Percentiles rank a stretch among this genome's conserved stretches.
Evolutionary conservation across 192 early-diverging fungal species (phyloP).

Genomic region (Piromyces sp.): DNA sequence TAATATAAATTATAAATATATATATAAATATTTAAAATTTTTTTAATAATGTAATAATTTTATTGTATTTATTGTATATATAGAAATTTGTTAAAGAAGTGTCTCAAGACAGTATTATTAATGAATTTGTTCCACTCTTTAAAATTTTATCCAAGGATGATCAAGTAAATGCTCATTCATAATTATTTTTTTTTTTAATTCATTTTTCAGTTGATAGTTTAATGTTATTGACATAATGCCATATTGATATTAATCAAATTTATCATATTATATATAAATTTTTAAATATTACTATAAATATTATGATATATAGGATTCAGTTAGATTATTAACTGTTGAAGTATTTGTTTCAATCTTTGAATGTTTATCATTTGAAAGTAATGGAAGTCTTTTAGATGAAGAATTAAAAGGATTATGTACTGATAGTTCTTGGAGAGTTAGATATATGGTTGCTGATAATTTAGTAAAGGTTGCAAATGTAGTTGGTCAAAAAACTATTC

Average conservation of each 20-base stretch:
- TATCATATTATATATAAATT: too few relatives aligned
- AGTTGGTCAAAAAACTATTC: conserved; percentile 57
- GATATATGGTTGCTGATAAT: conserved; percentile 98
- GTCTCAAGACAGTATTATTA: conserved; percentile 57
- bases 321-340: conserved; percentile 85
- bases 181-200: too few relatives aligned
- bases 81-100: conserved; percentile 55
- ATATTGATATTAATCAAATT: too few relatives aligned
- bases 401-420: conserved; percentile 57
- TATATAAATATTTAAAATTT: neutral
- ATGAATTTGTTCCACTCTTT: conserved; percentile 76
- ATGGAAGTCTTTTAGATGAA: conserved; percentile 48
- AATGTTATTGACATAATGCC: too few relatives aligned
- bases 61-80: neutral
- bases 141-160: conserved; percentile 58
- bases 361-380: conserved; percentile 55
- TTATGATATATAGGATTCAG: conserved; percentile 78
- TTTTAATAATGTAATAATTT: neutral
- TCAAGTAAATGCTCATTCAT: conserved; percentile 28
- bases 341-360: conserved; percentile 77
- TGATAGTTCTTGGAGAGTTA: conserved; percentile 95
- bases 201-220: too few relatives aligned
- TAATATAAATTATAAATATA: too few relatives aligned
- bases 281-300: too few relatives aligned
- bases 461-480: conserved; percentile 79